A percentile compares a stretch with the other conserved stretches of the same genome.
Conservation (phyloP, 306 rosid species). For the Vigna angularis region DNA sequence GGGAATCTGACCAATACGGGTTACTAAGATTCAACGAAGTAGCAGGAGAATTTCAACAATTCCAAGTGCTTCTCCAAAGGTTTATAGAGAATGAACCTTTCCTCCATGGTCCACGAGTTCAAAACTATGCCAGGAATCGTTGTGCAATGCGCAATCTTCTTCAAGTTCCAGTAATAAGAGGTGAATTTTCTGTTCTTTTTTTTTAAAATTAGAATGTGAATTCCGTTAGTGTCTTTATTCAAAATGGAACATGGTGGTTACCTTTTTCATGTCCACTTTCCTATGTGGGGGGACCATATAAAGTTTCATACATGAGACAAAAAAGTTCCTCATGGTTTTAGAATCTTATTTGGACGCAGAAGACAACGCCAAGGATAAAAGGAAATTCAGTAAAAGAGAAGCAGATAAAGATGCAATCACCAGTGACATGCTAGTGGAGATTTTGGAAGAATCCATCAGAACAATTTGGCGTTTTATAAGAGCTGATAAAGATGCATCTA, state of each 20-base stretch:
- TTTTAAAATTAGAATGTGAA: not conserved
- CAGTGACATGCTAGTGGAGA: conserved; percentile 67
- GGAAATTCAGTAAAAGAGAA: conserved; percentile 50
- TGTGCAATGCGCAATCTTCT: conserved; percentile 68
- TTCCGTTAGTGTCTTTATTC: not conserved
- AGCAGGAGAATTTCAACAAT: conserved; percentile 84
- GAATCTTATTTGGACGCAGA: conserved; percentile 55
- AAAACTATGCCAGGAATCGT: conserved; percentile 72
- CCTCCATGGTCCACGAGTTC: conserved; percentile 77
- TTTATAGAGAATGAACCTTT: conserved; percentile 83
- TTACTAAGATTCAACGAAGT: conserved; percentile 62
- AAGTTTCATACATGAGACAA: conserved; percentile 27
- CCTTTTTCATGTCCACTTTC: conserved; percentile 25
- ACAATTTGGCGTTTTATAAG: conserved; percentile 79
- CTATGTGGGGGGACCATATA: conserved; percentile 43
- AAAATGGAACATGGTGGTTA: conserved; percentile 9
- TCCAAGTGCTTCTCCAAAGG: conserved; percentile 80
- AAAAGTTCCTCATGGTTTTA: not conserved
- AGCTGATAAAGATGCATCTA: conserved; percentile 65
- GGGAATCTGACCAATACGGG: conserved; percentile 61
- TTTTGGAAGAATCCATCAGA: conserved; percentile 82
- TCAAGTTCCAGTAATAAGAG: conserved; percentile 80
- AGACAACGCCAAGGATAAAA: conserved; percentile 63
- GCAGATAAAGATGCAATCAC: conserved; percentile 52
- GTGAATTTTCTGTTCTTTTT: conserved; percentile 35